These are phyloP conservation scores for Verticillium isaacii DNA, from an alignment of 2,329 filamentous ascomycete genomes.

Conservation along the genomic window DNA sequence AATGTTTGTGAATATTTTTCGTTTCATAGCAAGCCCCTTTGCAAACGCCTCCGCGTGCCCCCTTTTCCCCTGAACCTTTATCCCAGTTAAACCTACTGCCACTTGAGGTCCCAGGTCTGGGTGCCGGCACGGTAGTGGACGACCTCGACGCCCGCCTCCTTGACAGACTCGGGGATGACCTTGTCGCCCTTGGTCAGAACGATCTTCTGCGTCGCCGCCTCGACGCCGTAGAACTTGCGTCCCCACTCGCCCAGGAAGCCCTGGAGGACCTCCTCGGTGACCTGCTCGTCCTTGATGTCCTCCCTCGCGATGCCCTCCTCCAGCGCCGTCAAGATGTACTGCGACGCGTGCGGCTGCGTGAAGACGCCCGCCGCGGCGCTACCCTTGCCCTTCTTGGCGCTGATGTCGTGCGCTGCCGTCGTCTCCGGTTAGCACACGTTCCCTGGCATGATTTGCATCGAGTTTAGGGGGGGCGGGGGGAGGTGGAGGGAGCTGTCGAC, in stretches of 20 bases:
- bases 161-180: conserved; percentile 49
- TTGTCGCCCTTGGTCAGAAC: conserved; percentile 51
- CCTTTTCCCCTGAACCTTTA: neutral
- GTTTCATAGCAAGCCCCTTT: no score
- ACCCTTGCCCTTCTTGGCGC: conserved; percentile 51
- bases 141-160: conserved; percentile 53
- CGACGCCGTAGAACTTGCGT: conserved; percentile 47
- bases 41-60: neutral
- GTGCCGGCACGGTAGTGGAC: conserved; percentile 62
- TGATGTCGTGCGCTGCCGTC: conserved; percentile 44
- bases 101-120: conserved; percentile 50
- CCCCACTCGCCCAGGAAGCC: conserved; percentile 50
- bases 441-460: neutral
- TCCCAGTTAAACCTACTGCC: conserved; percentile 22
- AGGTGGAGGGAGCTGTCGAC: conserved; percentile 27
- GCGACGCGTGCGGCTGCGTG: conserved; percentile 67
- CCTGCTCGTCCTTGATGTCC: conserved; percentile 43
- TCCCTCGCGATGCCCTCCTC: conserved; percentile 44
- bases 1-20: neutral
- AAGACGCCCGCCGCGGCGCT: conserved; percentile 71
- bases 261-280: conserved; percentile 49
- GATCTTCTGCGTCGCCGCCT: conserved; percentile 51
- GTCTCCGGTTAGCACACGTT: neutral
- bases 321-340: conserved; percentile 57
- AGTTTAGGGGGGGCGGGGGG: conserved; percentile 4